phyloP scores from a whole-genome alignment of 495 filamentous ascomycete genomes.

The Tuber umbilicatum region DNA sequence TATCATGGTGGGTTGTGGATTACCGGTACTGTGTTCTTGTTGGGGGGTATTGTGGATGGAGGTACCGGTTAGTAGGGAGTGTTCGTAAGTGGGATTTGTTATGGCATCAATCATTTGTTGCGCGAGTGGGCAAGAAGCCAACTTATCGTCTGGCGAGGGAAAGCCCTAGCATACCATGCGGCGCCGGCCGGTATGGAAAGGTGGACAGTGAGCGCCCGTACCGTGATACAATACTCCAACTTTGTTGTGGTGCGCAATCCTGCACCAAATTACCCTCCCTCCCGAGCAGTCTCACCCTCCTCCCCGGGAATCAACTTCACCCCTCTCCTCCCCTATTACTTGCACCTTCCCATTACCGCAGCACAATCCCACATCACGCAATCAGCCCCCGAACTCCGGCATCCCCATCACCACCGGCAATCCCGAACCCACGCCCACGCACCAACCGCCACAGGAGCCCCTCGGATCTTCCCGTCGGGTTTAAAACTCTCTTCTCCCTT shows the following conservation, averaged over 20 bases:
- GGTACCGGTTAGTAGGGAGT: no score
- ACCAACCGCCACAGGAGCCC: background rate
- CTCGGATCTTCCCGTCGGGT: conserved; percentile 1
- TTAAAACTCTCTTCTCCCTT: background rate
- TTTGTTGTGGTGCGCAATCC: background rate
- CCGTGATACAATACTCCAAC: background rate
- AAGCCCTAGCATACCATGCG: background rate
- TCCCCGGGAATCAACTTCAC: background rate
- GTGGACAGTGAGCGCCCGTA: background rate
- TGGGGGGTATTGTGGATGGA: no score
- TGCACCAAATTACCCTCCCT: background rate
- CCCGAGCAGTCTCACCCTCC: background rate
- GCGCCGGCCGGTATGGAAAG: background rate
- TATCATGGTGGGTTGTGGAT: no score
- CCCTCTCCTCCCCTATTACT: no score
- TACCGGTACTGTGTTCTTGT: no score
- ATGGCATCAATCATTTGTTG: no score
- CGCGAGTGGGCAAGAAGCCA: no score
- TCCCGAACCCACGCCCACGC: background rate
- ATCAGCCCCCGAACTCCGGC: background rate
- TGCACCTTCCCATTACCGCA: background rate
- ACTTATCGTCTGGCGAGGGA: background rate
- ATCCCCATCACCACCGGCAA: background rate
- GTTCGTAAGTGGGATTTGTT: no score
- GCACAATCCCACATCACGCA: background rate